Base-by-base conservation (phyloP, 192 early-diverging fungal genomes). In the Entomortierella parvispora region DNA sequence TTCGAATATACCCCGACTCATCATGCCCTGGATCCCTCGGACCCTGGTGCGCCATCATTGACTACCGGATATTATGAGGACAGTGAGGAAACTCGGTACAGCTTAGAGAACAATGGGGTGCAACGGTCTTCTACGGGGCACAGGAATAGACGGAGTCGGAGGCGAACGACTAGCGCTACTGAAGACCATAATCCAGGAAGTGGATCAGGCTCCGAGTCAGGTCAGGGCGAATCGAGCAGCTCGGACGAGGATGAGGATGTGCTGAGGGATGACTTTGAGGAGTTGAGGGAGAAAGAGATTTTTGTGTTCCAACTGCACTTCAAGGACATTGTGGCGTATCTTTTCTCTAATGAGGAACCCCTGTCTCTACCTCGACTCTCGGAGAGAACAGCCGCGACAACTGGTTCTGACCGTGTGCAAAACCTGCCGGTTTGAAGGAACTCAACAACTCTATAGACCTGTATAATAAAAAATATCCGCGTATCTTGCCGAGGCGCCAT, bases 291-390 rank as follows among this genome's bases (percentile, higher is more conserved):
- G 17, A 65, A 77, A 18, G 74, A 77, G 43, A 68, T 65, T 1
- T 77, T 77, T 68, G 54, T 77, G 0, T 33, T 77, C 49, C 65
- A 68, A 14, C 29, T 77, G 17, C 33, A n/a, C 12, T 64, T 77
- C 49, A 15, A 55, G 42, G 74, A 77, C 46, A 9, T 77, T 29
- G 10, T 64, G 14, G n/a, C 60, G 46, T 77, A 77, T 37, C 43
- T 77, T 0, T 37, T 77, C 14, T 77, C 74, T 12, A 60, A 32
- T 9, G 65, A 77, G 49, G 74, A 77, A 9, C 45, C 66, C 0
- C 15, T 77, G 3, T 42, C 74, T 1, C 34, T 65, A 11, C 47
- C 70, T 23, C 62, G 61, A 31, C 47, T 47, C 23, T 15, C 14
- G 18, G 2, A 28, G 18, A 10, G 4, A 23, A 42, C 29, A 18